Conservation (phyloP, 2,329 filamentous ascomycete species). For the Coniochaeta ligniaria region DNA sequence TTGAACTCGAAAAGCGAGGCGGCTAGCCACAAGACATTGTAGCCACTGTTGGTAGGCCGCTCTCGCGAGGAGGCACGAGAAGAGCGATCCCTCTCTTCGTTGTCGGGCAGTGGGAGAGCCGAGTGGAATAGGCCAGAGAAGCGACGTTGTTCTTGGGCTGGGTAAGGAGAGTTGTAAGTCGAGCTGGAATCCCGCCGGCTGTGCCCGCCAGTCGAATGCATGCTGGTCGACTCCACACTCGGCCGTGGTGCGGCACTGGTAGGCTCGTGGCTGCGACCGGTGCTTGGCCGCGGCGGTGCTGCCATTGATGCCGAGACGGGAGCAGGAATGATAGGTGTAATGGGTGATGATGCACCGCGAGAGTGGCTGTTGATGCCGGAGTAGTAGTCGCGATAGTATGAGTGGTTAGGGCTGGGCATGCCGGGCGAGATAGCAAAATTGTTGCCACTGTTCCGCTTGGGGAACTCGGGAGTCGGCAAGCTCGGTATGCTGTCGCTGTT, state of each 20-base stretch:
- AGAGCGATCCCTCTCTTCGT: conserved; percentile 43
- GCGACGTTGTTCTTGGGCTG: conserved; percentile 40
- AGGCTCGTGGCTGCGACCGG: conserved; percentile 49
- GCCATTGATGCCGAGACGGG: conserved; percentile 39
- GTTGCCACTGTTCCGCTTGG: conserved; percentile 57
- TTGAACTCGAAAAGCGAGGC: conserved; percentile 96
- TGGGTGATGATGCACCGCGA: conserved; percentile 51
- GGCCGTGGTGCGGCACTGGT: conserved; percentile 37
- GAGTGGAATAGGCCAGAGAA: conserved; percentile 80
- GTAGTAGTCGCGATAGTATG: conserved; percentile 50
- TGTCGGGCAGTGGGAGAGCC: conserved; percentile 72
- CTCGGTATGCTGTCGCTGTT: conserved; percentile 57
- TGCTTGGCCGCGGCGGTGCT: conserved; percentile 43
- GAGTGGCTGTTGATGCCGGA: conserved; percentile 35
- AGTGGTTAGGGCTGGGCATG: conserved; percentile 43
- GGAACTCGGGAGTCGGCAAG: conserved; percentile 59
- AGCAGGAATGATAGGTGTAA: conserved; percentile 44
- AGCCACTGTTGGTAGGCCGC: conserved; percentile 46
- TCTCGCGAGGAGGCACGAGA: conserved; percentile 56
- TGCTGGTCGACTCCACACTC: conserved; percentile 40
- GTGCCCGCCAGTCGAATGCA: conserved; percentile 23
- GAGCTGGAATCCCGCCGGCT: conserved; percentile 47
- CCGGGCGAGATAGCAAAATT: conserved; percentile 57
- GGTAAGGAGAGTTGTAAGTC: conserved; percentile 42
- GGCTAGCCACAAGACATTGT: conserved; percentile 79